Conservation (phyloP, 345 rosid genomes). For the Gossypium herbaceum region DNA sequence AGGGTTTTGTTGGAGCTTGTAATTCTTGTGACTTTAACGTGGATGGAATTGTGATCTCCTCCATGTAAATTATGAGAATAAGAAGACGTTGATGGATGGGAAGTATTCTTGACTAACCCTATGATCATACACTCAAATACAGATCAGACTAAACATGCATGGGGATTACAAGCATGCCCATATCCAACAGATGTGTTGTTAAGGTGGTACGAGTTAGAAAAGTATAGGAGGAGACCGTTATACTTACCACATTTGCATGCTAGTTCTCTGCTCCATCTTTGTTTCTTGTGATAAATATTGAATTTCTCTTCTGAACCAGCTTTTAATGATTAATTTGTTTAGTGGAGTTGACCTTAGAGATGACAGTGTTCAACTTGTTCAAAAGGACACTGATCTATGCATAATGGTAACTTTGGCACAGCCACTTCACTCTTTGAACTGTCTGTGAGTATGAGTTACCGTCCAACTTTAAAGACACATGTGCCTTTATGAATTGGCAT, state of each 20-base stretch:
- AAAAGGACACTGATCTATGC: neutral
- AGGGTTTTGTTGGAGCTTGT: constrained; percentile 2
- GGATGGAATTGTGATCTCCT: neutral
- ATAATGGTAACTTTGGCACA: neutral
- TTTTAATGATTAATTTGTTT: neutral
- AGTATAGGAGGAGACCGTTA: neutral
- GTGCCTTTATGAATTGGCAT: neutral
- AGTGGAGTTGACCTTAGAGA: neutral
- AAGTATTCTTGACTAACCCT: constrained; percentile 2
- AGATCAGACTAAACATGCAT: neutral
- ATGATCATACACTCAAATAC: neutral
- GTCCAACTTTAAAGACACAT: neutral
- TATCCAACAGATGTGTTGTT: neutral
- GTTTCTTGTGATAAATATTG: neutral
- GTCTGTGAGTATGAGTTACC: neutral
- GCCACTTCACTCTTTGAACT: neutral
- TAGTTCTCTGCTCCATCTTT: neutral
- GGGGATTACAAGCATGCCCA: neutral
- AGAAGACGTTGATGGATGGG: neutral
- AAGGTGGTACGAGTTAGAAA: neutral
- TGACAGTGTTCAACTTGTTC: neutral
- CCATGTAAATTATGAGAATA: neutral
- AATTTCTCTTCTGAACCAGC: neutral
- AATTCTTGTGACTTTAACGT: neutral
- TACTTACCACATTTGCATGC: neutral